phyloP scores from a whole-genome alignment of 371 early-diverging fungal genomes.

The Mortierella sp. region DNA sequence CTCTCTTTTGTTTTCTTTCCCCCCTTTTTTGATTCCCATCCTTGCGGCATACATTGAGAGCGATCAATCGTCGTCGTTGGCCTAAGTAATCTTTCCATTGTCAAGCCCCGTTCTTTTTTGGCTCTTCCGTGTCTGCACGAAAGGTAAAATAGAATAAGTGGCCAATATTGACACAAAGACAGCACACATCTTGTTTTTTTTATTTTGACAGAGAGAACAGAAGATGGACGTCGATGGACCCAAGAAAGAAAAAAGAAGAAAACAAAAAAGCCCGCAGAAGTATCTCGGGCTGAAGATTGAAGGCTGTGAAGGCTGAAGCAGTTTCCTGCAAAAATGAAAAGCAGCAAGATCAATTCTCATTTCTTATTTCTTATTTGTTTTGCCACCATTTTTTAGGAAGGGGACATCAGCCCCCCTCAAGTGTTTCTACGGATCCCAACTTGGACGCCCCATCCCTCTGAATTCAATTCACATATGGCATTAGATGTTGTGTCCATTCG shows the following conservation, averaged over 20 bases:
- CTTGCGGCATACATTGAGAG: slow-evolving; percentile 1
- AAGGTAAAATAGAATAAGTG: neutral
- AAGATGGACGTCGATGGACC: neutral
- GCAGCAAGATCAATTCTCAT: no score
- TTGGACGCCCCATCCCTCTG: no score
- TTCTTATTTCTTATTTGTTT: neutral
- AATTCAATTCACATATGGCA: no score
- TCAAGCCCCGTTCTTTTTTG: neutral
- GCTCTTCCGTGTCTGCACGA: no score
- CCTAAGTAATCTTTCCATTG: neutral
- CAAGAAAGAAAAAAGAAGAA: neutral
- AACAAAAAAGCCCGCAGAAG: neutral
- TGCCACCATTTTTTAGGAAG: no score
- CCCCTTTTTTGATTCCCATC: neutral
- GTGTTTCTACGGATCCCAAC: no score
- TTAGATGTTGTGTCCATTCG: no score
- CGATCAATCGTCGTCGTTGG: neutral
- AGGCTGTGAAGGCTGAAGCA: neutral
- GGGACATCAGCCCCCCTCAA: no score
- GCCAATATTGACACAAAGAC: neutral
- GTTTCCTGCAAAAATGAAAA: no score
- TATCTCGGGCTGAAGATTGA: neutral
- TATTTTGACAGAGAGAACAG: neutral
- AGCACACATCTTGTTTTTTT: neutral
- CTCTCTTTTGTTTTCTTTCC: neutral